A percentile compares a stretch with the other conserved stretches of the same genome.
Conservation (phyloP, 371 early-diverging fungal genomes). For the Saksenaea oblongispora region DNA sequence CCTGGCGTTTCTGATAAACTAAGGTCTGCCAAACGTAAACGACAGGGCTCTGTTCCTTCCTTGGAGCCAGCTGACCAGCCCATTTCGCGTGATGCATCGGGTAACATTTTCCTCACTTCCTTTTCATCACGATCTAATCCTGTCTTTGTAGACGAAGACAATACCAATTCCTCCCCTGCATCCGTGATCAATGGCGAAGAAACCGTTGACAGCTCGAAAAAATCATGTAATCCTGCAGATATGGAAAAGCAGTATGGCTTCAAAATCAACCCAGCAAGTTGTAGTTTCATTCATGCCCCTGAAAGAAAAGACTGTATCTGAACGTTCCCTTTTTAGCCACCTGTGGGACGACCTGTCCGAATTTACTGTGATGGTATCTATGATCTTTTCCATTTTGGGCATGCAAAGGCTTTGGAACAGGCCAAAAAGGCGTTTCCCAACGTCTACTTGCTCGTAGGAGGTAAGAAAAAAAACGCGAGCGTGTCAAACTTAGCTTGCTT, state of each 20-base stretch:
- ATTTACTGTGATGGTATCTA: slow-evolving; percentile 95
- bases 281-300: not conserved
- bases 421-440: slow-evolving; percentile 91
- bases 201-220: not conserved
- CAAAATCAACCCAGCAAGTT: slow-evolving; percentile 18
- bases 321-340: slow-evolving; percentile 44
- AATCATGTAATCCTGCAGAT: slow-evolving; percentile 1
- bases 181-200: not conserved
- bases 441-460: slow-evolving; percentile 88
- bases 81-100: slow-evolving; percentile 20
- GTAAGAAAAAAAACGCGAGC: slow-evolving; percentile 43
- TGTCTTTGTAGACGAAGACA: slow-evolving; percentile 12
- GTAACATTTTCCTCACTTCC: not conserved
- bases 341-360: slow-evolving; percentile 76
- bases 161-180: slow-evolving; percentile 3
- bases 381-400: slow-evolving; percentile 96
- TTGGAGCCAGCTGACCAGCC: slow-evolving; percentile 8
- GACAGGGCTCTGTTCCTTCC: not conserved
- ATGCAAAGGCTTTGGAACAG: slow-evolving; percentile 90
- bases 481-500: not conserved
- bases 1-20: not conserved
- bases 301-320: not conserved
- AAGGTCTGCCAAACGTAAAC: not conserved
- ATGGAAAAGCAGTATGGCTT: slow-evolving; percentile 13
- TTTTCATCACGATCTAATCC: not conserved